Evolutionary conservation across 495 filamentous ascomycete species (phyloP), one percentile per base, ranked within the genome.

Genomic region (Endocarpon pusillum): DNA sequence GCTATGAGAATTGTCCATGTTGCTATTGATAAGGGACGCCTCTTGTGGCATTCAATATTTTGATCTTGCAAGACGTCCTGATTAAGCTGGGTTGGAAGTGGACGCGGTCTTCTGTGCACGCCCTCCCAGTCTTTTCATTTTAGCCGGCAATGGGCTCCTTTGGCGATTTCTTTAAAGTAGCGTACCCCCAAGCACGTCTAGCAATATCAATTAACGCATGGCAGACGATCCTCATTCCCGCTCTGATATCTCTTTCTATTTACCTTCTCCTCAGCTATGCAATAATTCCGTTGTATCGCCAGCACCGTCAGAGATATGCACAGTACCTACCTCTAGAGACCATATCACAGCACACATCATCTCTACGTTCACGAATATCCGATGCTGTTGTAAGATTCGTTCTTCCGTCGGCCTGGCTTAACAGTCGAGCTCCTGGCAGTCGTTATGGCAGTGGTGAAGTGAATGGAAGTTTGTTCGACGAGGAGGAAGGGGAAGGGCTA

Each of bases 171-270:
- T n/a, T n/a, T n/a, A n/a, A n/a, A n/a, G n/a, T n/a, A n/a, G n/a
- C n/a, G n/a, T n/a, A n/a, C n/a, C n/a, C n/a, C n/a, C n/a, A n/a
- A n/a, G n/a, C n/a, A n/a, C n/a, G n/a, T n/a, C n/a, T n/a, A n/a
- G n/a, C n/a, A n/a, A n/a, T n/a, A n/a, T n/a, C n/a, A n/a, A n/a
- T n/a, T n/a, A n/a, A n/a, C n/a, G n/a, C n/a, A n/a, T n/a, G n/a
- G n/a, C 37, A 94, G 83, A 81, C 78, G 3, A 54, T 94, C 30
- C 52, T 86, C 42, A 60, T 86, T 32, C 85, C 85, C 2, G 79
- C 81, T 35, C 38, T 78, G 39, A 77, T 89, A 51, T 79, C 83
- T 24, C 62, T 84, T 33, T 48, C 70, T 31, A 59, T 92, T 45
- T 93, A 83, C 55, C 54, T 87, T 47, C 40, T 78, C 29, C 51